Base-by-base conservation (phyloP, 2,329 filamentous ascomycete genomes). In the Venturiaceae sp. region DNA sequence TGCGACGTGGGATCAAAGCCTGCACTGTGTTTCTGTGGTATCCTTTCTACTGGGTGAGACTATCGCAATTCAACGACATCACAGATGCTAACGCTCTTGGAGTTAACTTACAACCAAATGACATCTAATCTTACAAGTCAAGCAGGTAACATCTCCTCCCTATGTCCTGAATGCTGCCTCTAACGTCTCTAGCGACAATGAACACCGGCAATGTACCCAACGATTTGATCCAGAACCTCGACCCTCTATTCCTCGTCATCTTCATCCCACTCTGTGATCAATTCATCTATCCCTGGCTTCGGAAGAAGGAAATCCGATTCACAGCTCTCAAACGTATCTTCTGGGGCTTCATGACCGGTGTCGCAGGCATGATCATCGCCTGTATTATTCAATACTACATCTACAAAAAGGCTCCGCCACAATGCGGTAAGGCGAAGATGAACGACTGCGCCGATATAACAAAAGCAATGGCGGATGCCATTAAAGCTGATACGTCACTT, bases 251-350 rank as follows among this genome's bases (percentile, higher is more conserved):
- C 28, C 82, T 91, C 62, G 81, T 92, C 64, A 83, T 92, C 66
- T 81, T 91, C 71, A 86, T 90, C 53, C 87, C 87, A 2, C 73
- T 91, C 61, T 80, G 84, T 62, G 87, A 91, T 53, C 60, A 61
- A 32, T 19, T 84, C 37, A 64, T 92, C 60, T 92, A 90, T 71
- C 88, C 88, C 0, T 67, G 77, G 19, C 79, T 91, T 60, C 83
- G 84, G 66, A 83, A 80, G 66, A 60, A 78, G 32, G 81, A 80
- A 47, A 79, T 90, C 68, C 75, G 77, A 58, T 88, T 90, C 75
- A 87, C 81, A 0, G 88, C 87, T 46, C 86, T 91, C 74, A 90
- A 86, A 76, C 85, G 85, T 69, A 90, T 92, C 72, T 80, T 85
- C 1, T 70, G 77, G 6, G 88, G 87, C 53, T 91, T 91, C 77